phyloP scores from a whole-genome alignment of 148 eudicot genomes.

The Spergularia marina region DNA sequence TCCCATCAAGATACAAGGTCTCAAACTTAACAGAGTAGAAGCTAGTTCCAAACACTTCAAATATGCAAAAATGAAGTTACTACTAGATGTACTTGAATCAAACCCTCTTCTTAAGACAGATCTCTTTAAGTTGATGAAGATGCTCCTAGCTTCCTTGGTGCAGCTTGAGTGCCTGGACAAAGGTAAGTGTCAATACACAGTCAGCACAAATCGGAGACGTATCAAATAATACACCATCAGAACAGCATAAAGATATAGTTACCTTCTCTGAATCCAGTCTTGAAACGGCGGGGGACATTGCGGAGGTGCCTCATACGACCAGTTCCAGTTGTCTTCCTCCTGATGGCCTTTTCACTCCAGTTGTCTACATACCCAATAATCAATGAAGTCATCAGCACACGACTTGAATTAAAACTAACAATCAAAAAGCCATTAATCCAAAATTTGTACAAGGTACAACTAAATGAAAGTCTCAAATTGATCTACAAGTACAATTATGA shows the following conservation, averaged over 20 bases:
- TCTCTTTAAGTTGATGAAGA: conserved; percentile 48
- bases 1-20: conserved; percentile 17
- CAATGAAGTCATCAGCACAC: conserved; percentile 7
- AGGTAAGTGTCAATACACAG: background rate
- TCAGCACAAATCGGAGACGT: background rate
- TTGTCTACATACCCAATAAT: conserved; percentile 45
- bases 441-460: background rate
- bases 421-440: background rate
- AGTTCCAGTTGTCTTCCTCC: conserved; percentile 97
- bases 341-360: conserved; percentile 92
- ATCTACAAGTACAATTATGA: too few species aligned
- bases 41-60: conserved; percentile 8
- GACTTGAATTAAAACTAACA: background rate
- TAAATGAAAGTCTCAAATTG: background rate
- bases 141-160: conserved; percentile 72
- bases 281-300: conserved; percentile 83
- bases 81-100: conserved; percentile 15
- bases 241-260: background rate
- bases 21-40: background rate
- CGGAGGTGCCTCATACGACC: conserved; percentile 96
- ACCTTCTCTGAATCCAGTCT: conserved; percentile 92
- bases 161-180: conserved; percentile 69
- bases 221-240: background rate
- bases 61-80: conserved; percentile 12
- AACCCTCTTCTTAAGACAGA: background rate